Conservation (phyloP, 306 rosid species). For the Hylodesmum podocarpum region DNA sequence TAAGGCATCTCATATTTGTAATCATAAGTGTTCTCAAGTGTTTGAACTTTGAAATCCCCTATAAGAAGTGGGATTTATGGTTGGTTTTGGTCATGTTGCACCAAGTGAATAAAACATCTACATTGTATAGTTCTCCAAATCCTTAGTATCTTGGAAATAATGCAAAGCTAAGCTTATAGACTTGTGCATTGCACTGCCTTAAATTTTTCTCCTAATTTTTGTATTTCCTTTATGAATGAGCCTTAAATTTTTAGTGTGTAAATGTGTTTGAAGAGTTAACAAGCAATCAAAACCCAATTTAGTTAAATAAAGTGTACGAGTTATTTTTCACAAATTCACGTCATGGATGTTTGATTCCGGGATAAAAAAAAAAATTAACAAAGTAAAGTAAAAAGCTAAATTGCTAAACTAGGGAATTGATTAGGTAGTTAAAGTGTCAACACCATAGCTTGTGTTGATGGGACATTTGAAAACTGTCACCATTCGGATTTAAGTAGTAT, state of each 20-base stretch:
- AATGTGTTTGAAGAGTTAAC: background rate
- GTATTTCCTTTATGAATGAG: background rate
- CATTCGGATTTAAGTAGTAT: too few relatives aligned
- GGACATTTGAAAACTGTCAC: background rate
- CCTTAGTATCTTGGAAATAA: background rate
- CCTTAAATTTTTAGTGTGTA: background rate
- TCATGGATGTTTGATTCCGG: too few relatives aligned
- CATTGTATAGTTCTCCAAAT: background rate
- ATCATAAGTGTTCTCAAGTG: slow-evolving; percentile 15
- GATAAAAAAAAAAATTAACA: background rate
- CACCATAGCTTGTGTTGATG: background rate
- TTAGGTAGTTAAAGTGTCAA: background rate
- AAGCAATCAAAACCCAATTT: too few relatives aligned
- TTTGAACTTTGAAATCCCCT: slow-evolving; percentile 10
- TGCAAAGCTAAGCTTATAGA: background rate
- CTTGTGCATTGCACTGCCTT: background rate
- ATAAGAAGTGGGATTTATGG: slow-evolving; percentile 28
- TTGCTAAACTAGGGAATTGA: background rate
- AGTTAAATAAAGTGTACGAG: too few relatives aligned
- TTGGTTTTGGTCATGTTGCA: slow-evolving; percentile 26
- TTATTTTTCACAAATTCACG: too few relatives aligned
- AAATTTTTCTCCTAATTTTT: background rate
- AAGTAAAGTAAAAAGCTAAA: background rate
- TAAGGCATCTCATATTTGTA: slow-evolving; percentile 38
- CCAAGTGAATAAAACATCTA: slow-evolving; percentile 9